phyloP scores from a whole-genome alignment of 208 protist genomes.

The Trypanosoma brucei region DNA sequence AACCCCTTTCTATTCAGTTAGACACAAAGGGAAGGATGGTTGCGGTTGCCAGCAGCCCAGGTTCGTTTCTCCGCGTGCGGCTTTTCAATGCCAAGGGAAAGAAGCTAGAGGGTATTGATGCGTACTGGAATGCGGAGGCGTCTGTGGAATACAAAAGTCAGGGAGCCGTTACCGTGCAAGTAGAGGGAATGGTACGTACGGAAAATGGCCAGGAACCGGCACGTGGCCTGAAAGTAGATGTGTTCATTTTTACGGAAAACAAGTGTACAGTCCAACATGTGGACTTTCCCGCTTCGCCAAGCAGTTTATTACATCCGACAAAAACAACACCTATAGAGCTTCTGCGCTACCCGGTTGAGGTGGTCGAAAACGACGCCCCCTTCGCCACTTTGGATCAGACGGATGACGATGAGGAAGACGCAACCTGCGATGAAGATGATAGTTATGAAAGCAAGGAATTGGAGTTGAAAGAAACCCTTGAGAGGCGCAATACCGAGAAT shows the following conservation, averaged over 20 bases:
- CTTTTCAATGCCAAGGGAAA: slow-evolving; percentile 53
- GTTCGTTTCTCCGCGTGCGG: slow-evolving; percentile 60
- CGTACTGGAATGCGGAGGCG: slow-evolving; percentile 83
- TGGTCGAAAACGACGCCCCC: slow-evolving; percentile 45
- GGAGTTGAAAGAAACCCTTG: slow-evolving; percentile 48
- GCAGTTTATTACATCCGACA: slow-evolving; percentile 60
- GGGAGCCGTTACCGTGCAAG: slow-evolving; percentile 49
- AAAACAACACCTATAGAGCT: slow-evolving; percentile 57
- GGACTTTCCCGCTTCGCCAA: slow-evolving; percentile 66
- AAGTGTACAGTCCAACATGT: slow-evolving; percentile 58
- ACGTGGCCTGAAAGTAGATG: slow-evolving; percentile 60
- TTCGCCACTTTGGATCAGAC: slow-evolving; percentile 16
- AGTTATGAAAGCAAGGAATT: slow-evolving; percentile 27
- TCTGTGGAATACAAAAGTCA: slow-evolving; percentile 61
- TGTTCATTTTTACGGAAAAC: slow-evolving; percentile 76
- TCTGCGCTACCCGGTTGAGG: slow-evolving; percentile 53
- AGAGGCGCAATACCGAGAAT: slow-evolving; percentile 55
- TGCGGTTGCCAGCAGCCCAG: slow-evolving; percentile 62
- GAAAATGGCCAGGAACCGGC: slow-evolving; percentile 54
- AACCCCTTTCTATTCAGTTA: slow-evolving; percentile 42
- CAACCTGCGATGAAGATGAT: slow-evolving; percentile 3
- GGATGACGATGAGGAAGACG: slow-evolving; percentile 41
- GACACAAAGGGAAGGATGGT: slow-evolving; percentile 56
- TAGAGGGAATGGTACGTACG: slow-evolving; percentile 73
- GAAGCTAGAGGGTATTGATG: slow-evolving; percentile 69